Evolutionary conservation across 169 alveolate species (phyloP).

Genomic region (Plasmodium knowlesi): DNA sequence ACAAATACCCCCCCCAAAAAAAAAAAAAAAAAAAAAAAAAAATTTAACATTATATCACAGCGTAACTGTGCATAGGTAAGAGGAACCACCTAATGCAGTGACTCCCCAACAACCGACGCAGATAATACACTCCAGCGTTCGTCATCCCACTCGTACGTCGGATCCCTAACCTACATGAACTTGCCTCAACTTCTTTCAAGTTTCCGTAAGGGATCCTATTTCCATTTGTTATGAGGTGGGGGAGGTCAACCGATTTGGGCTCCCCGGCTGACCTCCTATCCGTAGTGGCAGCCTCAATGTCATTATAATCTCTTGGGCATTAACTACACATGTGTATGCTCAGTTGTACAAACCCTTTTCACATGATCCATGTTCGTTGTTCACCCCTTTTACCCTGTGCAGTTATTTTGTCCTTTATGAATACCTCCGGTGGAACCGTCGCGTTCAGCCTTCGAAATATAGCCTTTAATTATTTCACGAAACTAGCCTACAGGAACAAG

Average conservation of each 20-base stretch:
- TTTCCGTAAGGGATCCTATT: not conserved
- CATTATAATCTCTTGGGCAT: not conserved
- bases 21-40: not conserved
- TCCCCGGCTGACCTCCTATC: not conserved
- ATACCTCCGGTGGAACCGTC: not conserved
- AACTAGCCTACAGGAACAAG: constrained; percentile 25
- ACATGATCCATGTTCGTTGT: too few relatives aligned
- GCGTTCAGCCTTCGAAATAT: not conserved
- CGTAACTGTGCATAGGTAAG: not conserved
- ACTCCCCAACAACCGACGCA: not conserved
- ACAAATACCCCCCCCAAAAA: not conserved
- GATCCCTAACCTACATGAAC: not conserved
- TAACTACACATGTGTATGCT: not conserved
- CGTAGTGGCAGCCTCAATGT: not conserved
- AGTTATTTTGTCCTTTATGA: constrained; percentile 31
- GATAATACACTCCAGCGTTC: not conserved
- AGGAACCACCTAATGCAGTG: not conserved
- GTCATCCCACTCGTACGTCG: not conserved
- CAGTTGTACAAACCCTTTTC: too few relatives aligned
- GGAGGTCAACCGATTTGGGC: not conserved
- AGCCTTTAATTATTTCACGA: constrained; percentile 4
- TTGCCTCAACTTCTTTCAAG: not conserved
- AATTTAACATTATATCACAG: not conserved
- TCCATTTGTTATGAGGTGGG: not conserved
- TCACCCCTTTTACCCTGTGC: not conserved